Conservation (phyloP, 2,329 filamentous ascomycete genomes). For the Trichoderma guizhouense region DNA sequence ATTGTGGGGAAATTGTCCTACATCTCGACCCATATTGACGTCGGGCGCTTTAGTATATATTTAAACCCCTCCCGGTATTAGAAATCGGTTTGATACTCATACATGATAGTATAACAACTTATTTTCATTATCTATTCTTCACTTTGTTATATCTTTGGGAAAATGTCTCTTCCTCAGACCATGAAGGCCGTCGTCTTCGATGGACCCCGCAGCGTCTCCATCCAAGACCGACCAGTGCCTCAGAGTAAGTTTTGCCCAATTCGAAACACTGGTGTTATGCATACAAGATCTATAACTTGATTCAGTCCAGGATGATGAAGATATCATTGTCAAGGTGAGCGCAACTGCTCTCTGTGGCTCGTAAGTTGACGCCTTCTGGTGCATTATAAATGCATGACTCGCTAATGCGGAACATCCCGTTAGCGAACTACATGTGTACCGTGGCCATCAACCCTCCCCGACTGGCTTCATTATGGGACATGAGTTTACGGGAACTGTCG, state of each 20-base stretch:
- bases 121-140: background rate
- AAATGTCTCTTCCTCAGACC: constrained; percentile 43
- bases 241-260: constrained; percentile 40
- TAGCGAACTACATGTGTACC: constrained; percentile 77
- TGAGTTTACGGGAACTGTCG: constrained; percentile 78
- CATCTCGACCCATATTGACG: background rate
- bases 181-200: constrained; percentile 93
- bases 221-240: constrained; percentile 79
- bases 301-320: constrained; percentile 62
- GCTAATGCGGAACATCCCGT: background rate
- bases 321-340: constrained; percentile 79
- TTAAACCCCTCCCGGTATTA: background rate
- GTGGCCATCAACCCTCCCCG: constrained; percentile 70
- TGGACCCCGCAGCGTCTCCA: constrained; percentile 67
- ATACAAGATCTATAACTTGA: constrained; percentile 19
- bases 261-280: no score
- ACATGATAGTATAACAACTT: background rate
- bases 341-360: constrained; percentile 86
- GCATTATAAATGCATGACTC: background rate
- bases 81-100: background rate
- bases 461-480: constrained; percentile 72
- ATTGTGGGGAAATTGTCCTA: background rate
- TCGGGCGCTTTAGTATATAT: background rate
- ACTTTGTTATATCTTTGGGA: background rate
- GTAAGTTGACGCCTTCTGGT: constrained; percentile 45